These are phyloP conservation scores for Neonectria magnoliae DNA, from an alignment of 2,329 filamentous ascomycete species.

Conservation along the genomic window DNA sequence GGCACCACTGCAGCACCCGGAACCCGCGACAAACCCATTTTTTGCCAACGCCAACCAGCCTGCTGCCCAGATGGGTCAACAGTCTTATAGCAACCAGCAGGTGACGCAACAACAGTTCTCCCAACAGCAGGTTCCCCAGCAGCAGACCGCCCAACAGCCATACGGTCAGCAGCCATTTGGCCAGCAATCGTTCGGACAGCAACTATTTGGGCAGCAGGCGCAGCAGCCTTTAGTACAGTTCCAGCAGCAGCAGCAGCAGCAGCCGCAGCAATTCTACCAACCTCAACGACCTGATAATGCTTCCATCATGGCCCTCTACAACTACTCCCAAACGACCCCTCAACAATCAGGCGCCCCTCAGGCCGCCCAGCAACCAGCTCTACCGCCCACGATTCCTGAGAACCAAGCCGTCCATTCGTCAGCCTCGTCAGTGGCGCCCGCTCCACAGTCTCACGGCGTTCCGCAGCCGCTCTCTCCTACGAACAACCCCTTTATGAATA, in stretches of 20 bases:
- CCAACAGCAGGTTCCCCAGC: slow-evolving; percentile 29
- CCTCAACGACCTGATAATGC: slow-evolving; percentile 71
- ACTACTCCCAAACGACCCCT: slow-evolving; percentile 64
- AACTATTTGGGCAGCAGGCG: slow-evolving; percentile 37
- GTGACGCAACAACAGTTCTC: slow-evolving; percentile 23
- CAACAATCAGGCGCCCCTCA: slow-evolving; percentile 48
- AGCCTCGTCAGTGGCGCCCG: slow-evolving; percentile 36
- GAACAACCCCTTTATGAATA: slow-evolving; percentile 68
- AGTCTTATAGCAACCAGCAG: slow-evolving; percentile 41
- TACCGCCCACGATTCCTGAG: slow-evolving; percentile 44
- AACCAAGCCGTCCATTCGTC: slow-evolving; percentile 41
- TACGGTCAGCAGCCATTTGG: slow-evolving; percentile 27
- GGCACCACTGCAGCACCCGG: slow-evolving; percentile 34
- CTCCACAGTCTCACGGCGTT: slow-evolving; percentile 42
- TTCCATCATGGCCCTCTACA: slow-evolving; percentile 81
- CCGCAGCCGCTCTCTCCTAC: slow-evolving; percentile 52
- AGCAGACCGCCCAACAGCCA: slow-evolving; percentile 43
- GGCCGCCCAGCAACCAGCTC: slow-evolving; percentile 39
- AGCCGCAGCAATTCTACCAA: slow-evolving; percentile 50
- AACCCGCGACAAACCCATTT: slow-evolving; percentile 51
- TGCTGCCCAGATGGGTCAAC: slow-evolving; percentile 40
- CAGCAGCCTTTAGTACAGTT: slow-evolving; percentile 36
- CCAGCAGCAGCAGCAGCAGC: slow-evolving; percentile 42
- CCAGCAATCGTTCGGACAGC: slow-evolving; percentile 44
- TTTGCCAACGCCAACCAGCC: slow-evolving; percentile 45